These are phyloP conservation scores for Clarkia xantiana DNA, from an alignment of 345 rosid genomes.

Conservation along the genomic window DNA sequence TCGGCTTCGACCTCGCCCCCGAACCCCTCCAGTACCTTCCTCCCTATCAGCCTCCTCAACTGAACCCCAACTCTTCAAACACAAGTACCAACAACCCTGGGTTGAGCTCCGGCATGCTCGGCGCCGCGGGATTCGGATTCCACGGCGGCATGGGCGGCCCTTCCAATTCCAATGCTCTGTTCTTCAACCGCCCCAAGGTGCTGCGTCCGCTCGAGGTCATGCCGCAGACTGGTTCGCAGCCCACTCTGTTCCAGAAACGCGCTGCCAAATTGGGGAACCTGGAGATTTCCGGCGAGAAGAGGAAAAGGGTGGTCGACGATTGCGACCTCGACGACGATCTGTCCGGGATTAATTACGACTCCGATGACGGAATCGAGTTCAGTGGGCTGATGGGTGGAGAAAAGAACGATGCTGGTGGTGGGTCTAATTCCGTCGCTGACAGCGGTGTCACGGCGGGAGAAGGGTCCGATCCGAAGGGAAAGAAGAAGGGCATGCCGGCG, in stretches of 20 bases:
- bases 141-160: slow-evolving; percentile 44
- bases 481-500: slow-evolving; percentile 88
- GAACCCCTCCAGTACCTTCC: slow-evolving; percentile 9
- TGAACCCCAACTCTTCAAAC: slow-evolving; percentile 16
- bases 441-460: slow-evolving; percentile 29
- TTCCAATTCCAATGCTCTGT: slow-evolving; percentile 7
- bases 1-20: slow-evolving; percentile 8
- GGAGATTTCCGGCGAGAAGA: slow-evolving; percentile 16
- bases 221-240: slow-evolving; percentile 42
- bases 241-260: slow-evolving; percentile 73
- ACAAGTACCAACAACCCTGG: not conserved
- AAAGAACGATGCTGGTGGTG: slow-evolving; percentile 31
- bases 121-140: slow-evolving; percentile 7
- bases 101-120: slow-evolving; percentile 7
- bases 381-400: slow-evolving; percentile 29
- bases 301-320: slow-evolving; percentile 24
- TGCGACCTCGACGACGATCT: slow-evolving; percentile 43
- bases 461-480: slow-evolving; percentile 30
- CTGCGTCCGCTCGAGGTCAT: slow-evolving; percentile 40
- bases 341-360: slow-evolving; percentile 65
- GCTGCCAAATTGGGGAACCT: slow-evolving; percentile 32
- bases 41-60: slow-evolving; percentile 27
- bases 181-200: slow-evolving; percentile 8
- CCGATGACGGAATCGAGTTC: slow-evolving; percentile 36
- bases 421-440: slow-evolving; percentile 30